Evolutionary conservation across 2,329 filamentous ascomycete species (phyloP), one percentile per base, ranked within the genome.

Genomic region (Dendryphion nanum): DNA sequence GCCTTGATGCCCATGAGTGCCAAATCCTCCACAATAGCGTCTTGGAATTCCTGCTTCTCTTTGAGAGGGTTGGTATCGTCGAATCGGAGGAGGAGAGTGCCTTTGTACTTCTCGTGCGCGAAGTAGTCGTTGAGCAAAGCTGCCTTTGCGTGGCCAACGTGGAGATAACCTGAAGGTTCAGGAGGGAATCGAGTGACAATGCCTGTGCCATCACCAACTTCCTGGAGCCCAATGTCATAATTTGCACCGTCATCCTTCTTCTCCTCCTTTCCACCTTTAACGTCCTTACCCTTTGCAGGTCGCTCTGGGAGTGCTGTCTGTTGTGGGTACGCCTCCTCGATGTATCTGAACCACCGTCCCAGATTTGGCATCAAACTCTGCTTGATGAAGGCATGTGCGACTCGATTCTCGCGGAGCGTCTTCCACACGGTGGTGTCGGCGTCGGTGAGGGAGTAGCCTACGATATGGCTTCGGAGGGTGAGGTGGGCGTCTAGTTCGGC

Each of bases 31-130:
- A 95, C 75, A 46, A 98, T 98, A 4, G 89, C 79, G 68, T 97
- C 89, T 64, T 97, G 85, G 65, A 85, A 98, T 71, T 97, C 93
- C 64, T 91, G 83, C 74, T 95, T 96, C 76, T 98, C 93, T 67
- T 97, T 97, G 43, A 86, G 83, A 6, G 93, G 93, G 70, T 98
- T 98, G 40, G 93, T 98, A 62, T 98, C 93, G 63, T 98, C 93
- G 60, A 98, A 93, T 43, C 93, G 86, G 34, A 97, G 80, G 42
- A 94, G 82, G 55, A 98, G 76, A 57, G 85, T 94, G 57, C 93
- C 93, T 44, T 91, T 83, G 75, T 95, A 95, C 54, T 89, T 86
- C 64, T 89, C 85, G 67, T 96, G 89, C 30, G 89, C 91, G 55
- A 97, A 97, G 76, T 95, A 97, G 66, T 97, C 90, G 72, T 93